Evolutionary conservation across 805 yeast species (phyloP).

Genomic region (Cyberlindnera suaveolens): DNA sequence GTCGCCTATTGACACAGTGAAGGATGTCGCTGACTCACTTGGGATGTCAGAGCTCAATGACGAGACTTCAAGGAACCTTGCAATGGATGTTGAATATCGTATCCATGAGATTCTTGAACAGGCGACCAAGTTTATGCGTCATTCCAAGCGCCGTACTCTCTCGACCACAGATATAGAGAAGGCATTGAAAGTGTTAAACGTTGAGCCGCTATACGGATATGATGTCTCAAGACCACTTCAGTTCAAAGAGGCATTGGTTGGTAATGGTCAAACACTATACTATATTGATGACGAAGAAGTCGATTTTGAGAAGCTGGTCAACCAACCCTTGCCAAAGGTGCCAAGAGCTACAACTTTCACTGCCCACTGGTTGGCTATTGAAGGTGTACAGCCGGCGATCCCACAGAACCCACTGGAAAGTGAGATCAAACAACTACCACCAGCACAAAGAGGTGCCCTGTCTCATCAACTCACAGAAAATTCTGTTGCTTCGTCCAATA

Average conservation of each 20-base stretch:
- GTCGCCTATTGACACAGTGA: constrained; percentile 97
- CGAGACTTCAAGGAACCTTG: constrained; percentile 88
- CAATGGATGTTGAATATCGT: constrained; percentile 99
- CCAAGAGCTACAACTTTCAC: constrained; percentile 91
- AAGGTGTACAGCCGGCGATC: constrained; percentile 96
- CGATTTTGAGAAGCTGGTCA: constrained; percentile 88
- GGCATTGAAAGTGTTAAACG: constrained; percentile 78
- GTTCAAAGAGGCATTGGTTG: constrained; percentile 84
- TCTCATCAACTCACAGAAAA: constrained; percentile 50
- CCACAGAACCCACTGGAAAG: constrained; percentile 86
- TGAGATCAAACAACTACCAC: constrained; percentile 74
- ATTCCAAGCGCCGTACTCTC: constrained; percentile 76
- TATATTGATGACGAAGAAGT: constrained; percentile 90
- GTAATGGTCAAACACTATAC: constrained; percentile 89
- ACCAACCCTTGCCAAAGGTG: constrained; percentile 91
- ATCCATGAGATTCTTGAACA: constrained; percentile 93
- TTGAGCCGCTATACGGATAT: constrained; percentile 92
- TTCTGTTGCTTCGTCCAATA: constrained; percentile 27
- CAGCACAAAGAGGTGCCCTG: constrained; percentile 78
- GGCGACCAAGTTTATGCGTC: constrained; percentile 93
- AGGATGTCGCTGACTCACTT: constrained; percentile 88
- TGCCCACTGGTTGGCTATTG: constrained; percentile 96
- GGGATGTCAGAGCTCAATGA: constrained; percentile 78
- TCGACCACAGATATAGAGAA: constrained; percentile 77
- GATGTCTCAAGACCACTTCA: constrained; percentile 60